These are phyloP conservation scores for Yamadazyma laniorum DNA, from an alignment of 805 yeast species.

Conservation along the genomic window DNA sequence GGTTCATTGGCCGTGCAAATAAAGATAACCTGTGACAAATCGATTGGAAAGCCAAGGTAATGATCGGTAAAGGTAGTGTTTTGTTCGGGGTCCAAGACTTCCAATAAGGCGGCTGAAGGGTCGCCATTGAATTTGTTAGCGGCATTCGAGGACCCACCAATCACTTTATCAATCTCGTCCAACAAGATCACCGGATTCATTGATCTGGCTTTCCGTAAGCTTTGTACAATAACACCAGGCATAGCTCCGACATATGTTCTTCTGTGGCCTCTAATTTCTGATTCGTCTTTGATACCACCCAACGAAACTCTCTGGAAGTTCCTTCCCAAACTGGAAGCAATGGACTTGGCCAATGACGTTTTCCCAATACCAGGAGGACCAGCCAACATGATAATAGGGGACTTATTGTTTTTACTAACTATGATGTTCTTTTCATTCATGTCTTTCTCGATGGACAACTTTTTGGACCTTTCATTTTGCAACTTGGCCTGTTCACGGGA, in stretches of 20 bases:
- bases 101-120: conserved; percentile 86
- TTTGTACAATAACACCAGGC: conserved; percentile 82
- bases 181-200: conserved; percentile 82
- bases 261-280: conserved; percentile 87
- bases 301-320: conserved; percentile 76
- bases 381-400: conserved; percentile 78
- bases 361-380: conserved; percentile 97
- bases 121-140: conserved; percentile 64
- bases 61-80: conserved; percentile 75
- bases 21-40: conserved; percentile 75
- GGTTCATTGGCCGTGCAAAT: conserved; percentile 85
- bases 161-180: conserved; percentile 83
- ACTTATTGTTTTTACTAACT: conserved; percentile 38
- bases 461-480: conserved; percentile 17
- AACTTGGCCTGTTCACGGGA: conserved; percentile 24
- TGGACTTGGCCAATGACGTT: conserved; percentile 79
- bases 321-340: conserved; percentile 71
- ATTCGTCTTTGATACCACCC: conserved; percentile 87
- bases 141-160: conserved; percentile 47
- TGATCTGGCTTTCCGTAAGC: conserved; percentile 67
- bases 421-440: conserved; percentile 8
- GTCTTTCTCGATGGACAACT: conserved; percentile 12
- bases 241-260: conserved; percentile 90
- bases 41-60: conserved; percentile 82
- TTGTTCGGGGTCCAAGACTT: conserved; percentile 89